Evolutionary conservation across 2,329 filamentous ascomycete genomes (phyloP).

Genomic region (Stagonosporopsis cucurbitacearum): DNA sequence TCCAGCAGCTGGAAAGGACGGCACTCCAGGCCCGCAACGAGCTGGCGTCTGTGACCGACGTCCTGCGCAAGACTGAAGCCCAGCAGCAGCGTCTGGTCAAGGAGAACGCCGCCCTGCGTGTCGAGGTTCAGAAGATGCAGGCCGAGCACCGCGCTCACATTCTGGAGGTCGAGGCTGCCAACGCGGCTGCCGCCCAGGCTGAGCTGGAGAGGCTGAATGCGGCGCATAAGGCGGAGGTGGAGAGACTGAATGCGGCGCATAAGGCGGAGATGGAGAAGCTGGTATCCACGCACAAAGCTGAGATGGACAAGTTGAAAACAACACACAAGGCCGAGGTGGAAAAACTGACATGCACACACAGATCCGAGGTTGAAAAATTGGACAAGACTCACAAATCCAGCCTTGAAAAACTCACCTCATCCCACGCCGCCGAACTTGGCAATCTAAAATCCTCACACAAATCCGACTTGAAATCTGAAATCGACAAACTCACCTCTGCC

Average conservation of each 20-base stretch:
- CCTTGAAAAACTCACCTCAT: constrained; percentile 6
- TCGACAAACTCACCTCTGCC: too few relatives aligned
- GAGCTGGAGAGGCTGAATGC: constrained; percentile 18
- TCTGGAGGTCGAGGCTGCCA: constrained; percentile 9
- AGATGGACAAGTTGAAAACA: constrained; percentile 4
- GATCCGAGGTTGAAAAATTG: too few relatives aligned
- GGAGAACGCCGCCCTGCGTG: constrained; percentile 33
- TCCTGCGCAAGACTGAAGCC: constrained; percentile 33
- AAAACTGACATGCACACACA: constrained; percentile 17
- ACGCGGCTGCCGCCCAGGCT: constrained; percentile 7
- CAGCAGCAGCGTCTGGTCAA: constrained; percentile 51
- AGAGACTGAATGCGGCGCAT: constrained; percentile 21
- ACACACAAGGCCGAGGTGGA: constrained; percentile 8
- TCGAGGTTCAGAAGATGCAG: constrained; percentile 11
- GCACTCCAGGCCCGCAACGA: constrained; percentile 36
- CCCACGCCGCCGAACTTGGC: constrained; percentile 9
- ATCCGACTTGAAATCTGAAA: too few relatives aligned
- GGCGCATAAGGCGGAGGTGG: constrained; percentile 4
- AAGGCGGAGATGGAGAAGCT: constrained; percentile 5
- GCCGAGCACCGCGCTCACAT: constrained; percentile 8
- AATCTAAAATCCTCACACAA: constrained; percentile 17
- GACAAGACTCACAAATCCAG: too few relatives aligned
- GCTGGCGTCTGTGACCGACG: constrained; percentile 30
- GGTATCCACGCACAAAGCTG: constrained; percentile 1
- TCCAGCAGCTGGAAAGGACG: constrained; percentile 35